Base-by-base conservation (phyloP, 345 rosid genomes). In the Viola odorata region DNA sequence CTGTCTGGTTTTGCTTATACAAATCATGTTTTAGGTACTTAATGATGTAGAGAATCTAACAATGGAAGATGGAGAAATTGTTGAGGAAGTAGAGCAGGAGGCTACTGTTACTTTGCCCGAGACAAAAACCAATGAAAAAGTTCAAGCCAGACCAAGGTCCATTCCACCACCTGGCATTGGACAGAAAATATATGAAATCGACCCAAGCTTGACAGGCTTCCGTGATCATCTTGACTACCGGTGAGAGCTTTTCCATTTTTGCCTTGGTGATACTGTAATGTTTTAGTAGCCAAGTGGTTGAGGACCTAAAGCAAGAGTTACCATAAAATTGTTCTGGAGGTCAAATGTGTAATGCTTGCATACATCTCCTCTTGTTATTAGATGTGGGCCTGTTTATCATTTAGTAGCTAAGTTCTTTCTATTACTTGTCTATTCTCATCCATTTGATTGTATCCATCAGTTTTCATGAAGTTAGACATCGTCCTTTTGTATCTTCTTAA, bases 151-250 rank as follows among this genome's bases (percentile, higher is more conserved):
- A 61, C 68, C 73, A 61, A 76, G 68, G 68, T 58, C 51, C 54
- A 65, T 86, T 72, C 86, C 89, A 40, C 91, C 84, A 50, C 96
- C 99, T 53, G 96, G 96, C 47, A 52, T 61, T 38, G 97, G 96
- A 51, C 77, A 82, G 74, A 87, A 53, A 72, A 88, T 94, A 73
- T 94, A 94, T 68, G 85, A 86, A 67, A 86, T 85, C 75, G 99
- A 90, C 81, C 87, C 96, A 62, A 80, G 67, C 66, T 70, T 90
- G 73, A 57, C 64, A 37, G 80, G 77, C 73, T 60, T 78, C 54
- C 76, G 82, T 54, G 68, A 67, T 39, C 99, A 94, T 78, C 86
- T 94, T 67, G 96, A 94, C 76, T 90, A 84, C 69, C 75, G 99
- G 99, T 90, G 63, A 71, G 77, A 55, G 3, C 65, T 56, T 52